Evolutionary conservation across 2,329 filamentous ascomycete genomes (phyloP).

Genomic region (Macrophomina phaseolina): DNA sequence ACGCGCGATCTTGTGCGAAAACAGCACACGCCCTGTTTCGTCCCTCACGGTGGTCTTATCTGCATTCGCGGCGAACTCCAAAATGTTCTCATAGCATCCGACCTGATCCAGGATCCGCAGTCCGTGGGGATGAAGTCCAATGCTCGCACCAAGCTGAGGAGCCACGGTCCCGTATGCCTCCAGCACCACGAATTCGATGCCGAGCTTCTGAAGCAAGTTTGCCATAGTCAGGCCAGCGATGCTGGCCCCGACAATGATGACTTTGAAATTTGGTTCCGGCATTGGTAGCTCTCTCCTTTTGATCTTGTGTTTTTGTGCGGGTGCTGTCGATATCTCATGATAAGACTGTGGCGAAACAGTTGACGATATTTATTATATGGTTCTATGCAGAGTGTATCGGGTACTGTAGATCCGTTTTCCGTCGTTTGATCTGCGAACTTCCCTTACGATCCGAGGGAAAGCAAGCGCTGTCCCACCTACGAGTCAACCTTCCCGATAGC

Average conservation of each 20-base stretch:
- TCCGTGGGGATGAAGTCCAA: conserved; percentile 31
- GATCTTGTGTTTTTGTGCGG: background rate
- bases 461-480: too few species aligned
- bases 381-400: too few species aligned
- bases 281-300: background rate
- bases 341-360: too few species aligned
- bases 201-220: background rate
- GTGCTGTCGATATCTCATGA: background rate
- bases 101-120: conserved; percentile 35
- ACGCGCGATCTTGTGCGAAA: background rate
- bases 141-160: conserved; percentile 32
- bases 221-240: conserved; percentile 19
- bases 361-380: too few species aligned
- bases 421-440: too few species aligned
- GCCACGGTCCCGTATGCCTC: conserved; percentile 32
- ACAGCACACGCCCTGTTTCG: background rate
- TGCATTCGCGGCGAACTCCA: background rate
- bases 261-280: background rate
- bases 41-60: background rate
- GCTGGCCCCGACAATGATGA: conserved; percentile 18
- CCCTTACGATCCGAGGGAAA: too few species aligned
- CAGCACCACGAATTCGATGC: conserved; percentile 27
- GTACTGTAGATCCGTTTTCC: too few species aligned
- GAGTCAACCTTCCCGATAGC: too few species aligned
- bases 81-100: conserved; percentile 26